Conservation (phyloP, 176 grass and related monocot genomes). For the Oropetium thomaeum region DNA sequence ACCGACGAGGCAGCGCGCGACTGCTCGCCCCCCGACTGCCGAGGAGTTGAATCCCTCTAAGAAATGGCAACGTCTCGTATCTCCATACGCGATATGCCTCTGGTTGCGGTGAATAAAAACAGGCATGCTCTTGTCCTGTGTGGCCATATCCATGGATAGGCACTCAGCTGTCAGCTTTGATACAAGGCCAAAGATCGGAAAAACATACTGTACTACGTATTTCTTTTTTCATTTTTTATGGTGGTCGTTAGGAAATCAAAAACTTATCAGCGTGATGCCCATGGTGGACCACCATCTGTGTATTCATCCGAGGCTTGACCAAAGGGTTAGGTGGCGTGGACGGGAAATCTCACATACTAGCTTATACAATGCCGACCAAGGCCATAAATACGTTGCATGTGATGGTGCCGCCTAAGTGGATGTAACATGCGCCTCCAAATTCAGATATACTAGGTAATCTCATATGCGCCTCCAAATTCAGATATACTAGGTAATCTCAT, state of each 20-base stretch:
- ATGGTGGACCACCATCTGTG: constrained; percentile 15
- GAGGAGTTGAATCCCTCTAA: no score
- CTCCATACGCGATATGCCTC: background rate
- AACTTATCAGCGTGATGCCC: constrained; percentile 11
- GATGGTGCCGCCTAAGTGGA: constrained; percentile 2
- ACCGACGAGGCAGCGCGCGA: no score
- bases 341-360: background rate
- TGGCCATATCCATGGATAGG: constrained; percentile 6
- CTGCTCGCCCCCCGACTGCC: no score
- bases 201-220: no score
- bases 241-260: constrained; percentile 29
- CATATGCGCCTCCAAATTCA: background rate
- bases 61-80: constrained; percentile 18
- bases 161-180: background rate
- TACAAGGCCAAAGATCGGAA: constrained; percentile 30
- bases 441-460: no score
- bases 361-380: constrained; percentile 37
- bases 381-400: constrained; percentile 39
- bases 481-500: background rate
- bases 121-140: constrained; percentile 18
- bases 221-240: background rate
- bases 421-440: background rate
- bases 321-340: constrained; percentile 17
- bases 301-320: constrained; percentile 54
- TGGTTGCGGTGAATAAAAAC: background rate